phyloP scores from a whole-genome alignment of 2,329 filamentous ascomycete species.

The Ploettnerulaceae sp. region DNA sequence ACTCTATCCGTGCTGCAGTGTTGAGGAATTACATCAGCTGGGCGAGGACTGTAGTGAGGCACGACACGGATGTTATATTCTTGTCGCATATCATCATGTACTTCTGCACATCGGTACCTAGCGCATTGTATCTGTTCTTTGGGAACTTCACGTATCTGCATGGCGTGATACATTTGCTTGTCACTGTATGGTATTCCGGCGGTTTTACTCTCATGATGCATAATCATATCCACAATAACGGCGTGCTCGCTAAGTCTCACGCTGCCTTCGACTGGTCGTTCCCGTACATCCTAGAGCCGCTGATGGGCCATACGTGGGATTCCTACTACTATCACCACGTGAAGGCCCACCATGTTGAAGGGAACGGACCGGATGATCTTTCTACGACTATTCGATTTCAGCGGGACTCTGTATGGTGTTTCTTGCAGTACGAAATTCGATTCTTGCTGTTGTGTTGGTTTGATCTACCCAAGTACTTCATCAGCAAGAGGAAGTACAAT shows the following conservation, averaged over 20 bases:
- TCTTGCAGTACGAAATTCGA: conserved; percentile 66
- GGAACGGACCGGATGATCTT: conserved; percentile 71
- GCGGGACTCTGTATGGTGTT: conserved; percentile 61
- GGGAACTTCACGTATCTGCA: conserved; percentile 61
- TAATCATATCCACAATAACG: conserved; percentile 76
- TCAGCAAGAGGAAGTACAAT: conserved; percentile 52
- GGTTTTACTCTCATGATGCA: conserved; percentile 79
- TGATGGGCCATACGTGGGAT: conserved; percentile 83
- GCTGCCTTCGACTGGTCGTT: conserved; percentile 58
- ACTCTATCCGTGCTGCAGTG: conserved; percentile 7
- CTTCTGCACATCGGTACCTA: conserved; percentile 63
- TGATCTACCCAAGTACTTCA: conserved; percentile 70
- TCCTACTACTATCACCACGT: conserved; percentile 82
- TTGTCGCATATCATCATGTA: conserved; percentile 72
- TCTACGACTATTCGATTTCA: conserved; percentile 74
- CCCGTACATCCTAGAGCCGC: conserved; percentile 68
- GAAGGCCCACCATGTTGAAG: conserved; percentile 80
- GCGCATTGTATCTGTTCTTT: conserved; percentile 59
- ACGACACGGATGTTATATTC: conserved; percentile 64
- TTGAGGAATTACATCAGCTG: conserved; percentile 21
- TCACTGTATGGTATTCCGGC: conserved; percentile 66
- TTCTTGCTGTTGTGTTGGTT: conserved; percentile 72
- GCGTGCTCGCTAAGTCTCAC: conserved; percentile 55
- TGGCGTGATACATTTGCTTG: conserved; percentile 58
- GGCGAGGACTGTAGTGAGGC: conserved; percentile 23